A percentile compares a stretch with the other conserved stretches of the same genome.
Evolutionary conservation across 2,329 filamentous ascomycete genomes (phyloP).

Genomic region (Aspergillus arachidicola): DNA sequence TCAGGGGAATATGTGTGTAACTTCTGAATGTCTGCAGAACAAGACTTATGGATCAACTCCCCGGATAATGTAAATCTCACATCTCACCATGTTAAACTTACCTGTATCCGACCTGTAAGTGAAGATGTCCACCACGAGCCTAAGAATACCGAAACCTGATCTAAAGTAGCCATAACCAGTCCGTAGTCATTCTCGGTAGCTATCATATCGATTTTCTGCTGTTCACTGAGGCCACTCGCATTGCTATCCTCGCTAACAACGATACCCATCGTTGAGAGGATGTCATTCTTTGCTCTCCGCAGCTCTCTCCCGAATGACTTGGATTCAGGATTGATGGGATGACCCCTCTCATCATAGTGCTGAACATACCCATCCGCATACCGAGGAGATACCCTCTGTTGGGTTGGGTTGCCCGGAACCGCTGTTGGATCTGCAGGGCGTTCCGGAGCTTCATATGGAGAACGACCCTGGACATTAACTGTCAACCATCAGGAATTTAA

Average conservation of each 20-base stretch:
- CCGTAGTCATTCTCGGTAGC: slow-evolving; percentile 48
- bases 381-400: slow-evolving; percentile 27
- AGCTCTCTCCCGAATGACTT: slow-evolving; percentile 43
- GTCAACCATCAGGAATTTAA: slow-evolving; percentile 9
- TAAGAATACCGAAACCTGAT: slow-evolving; percentile 45
- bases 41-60: slow-evolving; percentile 8
- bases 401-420: slow-evolving; percentile 23
- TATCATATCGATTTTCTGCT: slow-evolving; percentile 41
- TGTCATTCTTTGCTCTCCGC: slow-evolving; percentile 53
- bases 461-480: slow-evolving; percentile 43
- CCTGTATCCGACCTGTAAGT: slow-evolving; percentile 41
- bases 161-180: slow-evolving; percentile 43
- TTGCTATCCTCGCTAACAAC: slow-evolving; percentile 47
- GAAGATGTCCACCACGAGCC: slow-evolving; percentile 47
- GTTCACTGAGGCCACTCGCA: slow-evolving; percentile 37
- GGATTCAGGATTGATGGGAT: slow-evolving; percentile 49
- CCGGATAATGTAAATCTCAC: background rate
- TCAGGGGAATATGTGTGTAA: slow-evolving; percentile 40
- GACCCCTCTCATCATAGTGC: slow-evolving; percentile 51
- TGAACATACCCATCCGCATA: slow-evolving; percentile 49
- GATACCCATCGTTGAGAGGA: slow-evolving; percentile 52
- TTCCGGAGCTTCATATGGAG: slow-evolving; percentile 49
- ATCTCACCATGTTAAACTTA: slow-evolving; percentile 21
- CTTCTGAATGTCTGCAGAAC: slow-evolving; percentile 39
- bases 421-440: slow-evolving; percentile 21